phyloP scores from a whole-genome alignment of 2,329 filamentous ascomycete species.

The Stromatinia cepivora region DNA sequence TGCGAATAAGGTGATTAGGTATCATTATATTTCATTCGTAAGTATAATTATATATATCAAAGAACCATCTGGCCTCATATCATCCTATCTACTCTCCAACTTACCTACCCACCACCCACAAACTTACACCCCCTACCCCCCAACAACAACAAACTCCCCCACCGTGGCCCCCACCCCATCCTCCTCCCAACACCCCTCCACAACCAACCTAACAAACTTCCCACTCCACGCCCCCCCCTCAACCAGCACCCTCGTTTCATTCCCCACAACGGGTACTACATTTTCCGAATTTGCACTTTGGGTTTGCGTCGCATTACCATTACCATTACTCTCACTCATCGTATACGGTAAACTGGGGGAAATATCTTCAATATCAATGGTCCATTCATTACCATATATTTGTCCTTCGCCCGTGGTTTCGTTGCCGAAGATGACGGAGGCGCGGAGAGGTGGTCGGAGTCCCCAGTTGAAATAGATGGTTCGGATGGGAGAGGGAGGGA shows the following conservation, averaged over 20 bases:
- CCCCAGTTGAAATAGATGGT: slow-evolving; percentile 62
- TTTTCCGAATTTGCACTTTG: slow-evolving; percentile 19
- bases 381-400: slow-evolving; percentile 26
- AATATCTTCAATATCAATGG: slow-evolving; percentile 32
- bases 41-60: too few relatives aligned
- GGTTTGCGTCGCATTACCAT: slow-evolving; percentile 29
- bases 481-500: slow-evolving; percentile 45
- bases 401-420: slow-evolving; percentile 31
- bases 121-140: background rate
- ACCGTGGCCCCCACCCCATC: slow-evolving; percentile 51
- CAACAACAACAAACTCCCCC: slow-evolving; percentile 49
- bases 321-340: slow-evolving; percentile 30
- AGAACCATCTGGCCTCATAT: too few relatives aligned
- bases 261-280: slow-evolving; percentile 38
- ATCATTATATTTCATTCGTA: too few relatives aligned
- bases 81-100: too few relatives aligned
- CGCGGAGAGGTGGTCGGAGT: slow-evolving; percentile 53
- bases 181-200: slow-evolving; percentile 49
- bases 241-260: slow-evolving; percentile 35
- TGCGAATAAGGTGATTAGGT: too few relatives aligned
- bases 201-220: slow-evolving; percentile 44
- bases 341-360: slow-evolving; percentile 36
- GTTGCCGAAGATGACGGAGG: slow-evolving; percentile 54
- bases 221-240: slow-evolving; percentile 38
- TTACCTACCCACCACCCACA: background rate